phyloP scores from a whole-genome alignment of 345 rosid genomes.

The Eucalyptus regnans region DNA sequence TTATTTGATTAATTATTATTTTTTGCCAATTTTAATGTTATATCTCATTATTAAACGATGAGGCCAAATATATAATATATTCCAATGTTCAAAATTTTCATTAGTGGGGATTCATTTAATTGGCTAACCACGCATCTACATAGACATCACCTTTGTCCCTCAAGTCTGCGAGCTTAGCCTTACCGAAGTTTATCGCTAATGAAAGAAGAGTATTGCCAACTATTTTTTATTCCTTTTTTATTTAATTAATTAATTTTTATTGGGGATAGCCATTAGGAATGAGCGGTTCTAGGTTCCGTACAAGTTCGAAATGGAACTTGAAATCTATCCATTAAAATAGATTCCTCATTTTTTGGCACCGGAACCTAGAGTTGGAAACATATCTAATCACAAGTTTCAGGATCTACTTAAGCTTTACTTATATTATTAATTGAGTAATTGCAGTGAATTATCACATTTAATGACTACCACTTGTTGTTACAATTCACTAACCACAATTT shows the following conservation, averaged over 20 bases:
- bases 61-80: not conserved
- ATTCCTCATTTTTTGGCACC: accelerated
- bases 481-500: accelerated
- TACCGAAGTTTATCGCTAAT: not conserved
- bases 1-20: not conserved
- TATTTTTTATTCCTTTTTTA: not conserved
- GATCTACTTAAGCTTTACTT: too few species aligned
- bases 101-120: not conserved
- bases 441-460: too few species aligned
- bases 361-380: too few species aligned
- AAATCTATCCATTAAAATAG: accelerated
- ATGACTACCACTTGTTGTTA: too few species aligned
- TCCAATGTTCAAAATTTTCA: not conserved
- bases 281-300: accelerated
- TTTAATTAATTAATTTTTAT: not conserved
- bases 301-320: accelerated
- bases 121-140: not conserved
- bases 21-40: not conserved
- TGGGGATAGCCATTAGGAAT: not conserved
- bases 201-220: not conserved
- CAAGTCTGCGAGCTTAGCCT: not conserved
- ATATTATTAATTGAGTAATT: too few species aligned
- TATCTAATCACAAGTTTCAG: accelerated
- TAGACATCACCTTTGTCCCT: not conserved
- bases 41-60: not conserved